These are phyloP conservation scores for Sarcomyxa edulis DNA, from an alignment of 768 basidiomycete species.

Conservation along the genomic window DNA sequence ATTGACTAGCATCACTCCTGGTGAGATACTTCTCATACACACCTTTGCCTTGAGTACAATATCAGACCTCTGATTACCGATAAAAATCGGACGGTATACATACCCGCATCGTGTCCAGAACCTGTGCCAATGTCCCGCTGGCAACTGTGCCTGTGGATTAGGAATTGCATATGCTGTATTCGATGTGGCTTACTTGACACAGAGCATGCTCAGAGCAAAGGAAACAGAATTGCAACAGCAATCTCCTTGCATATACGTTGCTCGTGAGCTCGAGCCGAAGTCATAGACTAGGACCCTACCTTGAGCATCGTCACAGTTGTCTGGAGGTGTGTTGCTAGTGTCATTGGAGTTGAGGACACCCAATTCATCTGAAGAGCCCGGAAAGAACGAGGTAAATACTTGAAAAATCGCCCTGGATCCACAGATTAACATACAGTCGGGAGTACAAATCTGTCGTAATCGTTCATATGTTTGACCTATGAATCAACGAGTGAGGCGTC, in stretches of 20 bases:
- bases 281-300: constrained; percentile 6
- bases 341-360: constrained; percentile 15
- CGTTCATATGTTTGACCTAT: constrained; percentile 20
- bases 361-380: constrained; percentile 14
- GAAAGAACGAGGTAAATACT: too few relatives aligned
- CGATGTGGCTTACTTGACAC: constrained; percentile 17
- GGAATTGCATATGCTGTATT: too few relatives aligned
- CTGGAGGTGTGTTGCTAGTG: too few relatives aligned
- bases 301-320: constrained; percentile 18
- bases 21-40: constrained; percentile 7
- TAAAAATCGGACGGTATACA: too few relatives aligned
- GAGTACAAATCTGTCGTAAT: constrained; percentile 20
- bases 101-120: constrained; percentile 7
- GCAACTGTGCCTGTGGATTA: too few relatives aligned
- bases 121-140: constrained; percentile 15
- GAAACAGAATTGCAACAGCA: constrained; percentile 23
- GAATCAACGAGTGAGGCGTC: too few relatives aligned
- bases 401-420: too few relatives aligned
- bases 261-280: background rate
- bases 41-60: too few relatives aligned
- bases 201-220: constrained; percentile 20
- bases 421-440: constrained; percentile 14
- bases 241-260: constrained; percentile 9
- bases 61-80: too few relatives aligned
- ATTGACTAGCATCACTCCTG: constrained; percentile 9